These are phyloP conservation scores for Candolleomyces eurysporus DNA, from an alignment of 768 basidiomycete species.

Conservation along the genomic window DNA sequence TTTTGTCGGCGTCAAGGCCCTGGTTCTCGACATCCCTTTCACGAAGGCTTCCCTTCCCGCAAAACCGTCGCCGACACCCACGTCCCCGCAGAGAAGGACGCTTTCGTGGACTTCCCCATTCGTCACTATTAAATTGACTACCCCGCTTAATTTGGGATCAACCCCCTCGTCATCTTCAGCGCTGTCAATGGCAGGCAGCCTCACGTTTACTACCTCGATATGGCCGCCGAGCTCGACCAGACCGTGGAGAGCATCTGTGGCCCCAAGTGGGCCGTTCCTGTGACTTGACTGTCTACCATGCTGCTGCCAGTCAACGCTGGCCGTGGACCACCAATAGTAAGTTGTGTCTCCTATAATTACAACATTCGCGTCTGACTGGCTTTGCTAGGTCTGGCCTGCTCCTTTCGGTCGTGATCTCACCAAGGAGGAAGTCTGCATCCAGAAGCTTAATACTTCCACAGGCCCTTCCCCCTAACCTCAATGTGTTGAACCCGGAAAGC, in stretches of 20 bases:
- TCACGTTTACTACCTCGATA: constrained; percentile 93
- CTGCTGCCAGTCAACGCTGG: constrained; percentile 69
- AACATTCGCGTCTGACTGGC: neutral
- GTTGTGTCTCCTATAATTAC: constrained; percentile 16
- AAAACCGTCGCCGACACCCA: constrained; percentile 71
- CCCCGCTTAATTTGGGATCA: constrained; percentile 99
- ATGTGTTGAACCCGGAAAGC: constrained; percentile 91
- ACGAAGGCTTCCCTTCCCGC: constrained; percentile 77
- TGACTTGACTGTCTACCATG: constrained; percentile 75
- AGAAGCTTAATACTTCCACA: constrained; percentile 94
- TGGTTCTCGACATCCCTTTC: constrained; percentile 83
- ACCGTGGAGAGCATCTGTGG: constrained; percentile 98
- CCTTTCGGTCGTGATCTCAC: constrained; percentile 97
- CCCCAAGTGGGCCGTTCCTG: constrained; percentile 98
- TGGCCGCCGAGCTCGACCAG: constrained; percentile 99
- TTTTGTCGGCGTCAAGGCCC: constrained; percentile 96
- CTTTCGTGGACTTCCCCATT: constrained; percentile 91
- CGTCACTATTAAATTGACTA: constrained; percentile 97
- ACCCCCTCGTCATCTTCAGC: constrained; percentile 94
- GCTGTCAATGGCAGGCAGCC: constrained; percentile 63
- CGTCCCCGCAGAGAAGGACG: constrained; percentile 83
- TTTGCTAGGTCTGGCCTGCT: constrained; percentile 70
- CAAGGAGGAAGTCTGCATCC: constrained; percentile 99
- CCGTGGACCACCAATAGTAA: constrained; percentile 94
- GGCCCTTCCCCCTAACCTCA: constrained; percentile 98